phyloP scores from a whole-genome alignment of 768 basidiomycete species.

The Kwoniella heveanensis region DNA sequence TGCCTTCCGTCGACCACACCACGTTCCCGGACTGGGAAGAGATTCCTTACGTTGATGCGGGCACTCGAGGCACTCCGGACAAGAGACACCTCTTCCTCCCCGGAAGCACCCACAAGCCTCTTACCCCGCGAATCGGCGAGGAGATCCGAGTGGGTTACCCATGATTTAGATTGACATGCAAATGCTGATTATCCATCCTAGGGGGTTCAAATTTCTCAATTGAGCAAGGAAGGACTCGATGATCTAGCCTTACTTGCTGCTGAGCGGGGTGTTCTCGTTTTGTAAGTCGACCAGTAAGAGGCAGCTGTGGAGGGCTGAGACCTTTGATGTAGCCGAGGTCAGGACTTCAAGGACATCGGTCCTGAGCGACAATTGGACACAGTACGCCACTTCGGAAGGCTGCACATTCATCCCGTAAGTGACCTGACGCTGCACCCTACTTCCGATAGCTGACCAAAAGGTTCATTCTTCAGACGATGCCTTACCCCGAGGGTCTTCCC shows the following conservation, averaged over 20 bases:
- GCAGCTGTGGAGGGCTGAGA: not conserved
- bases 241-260: conserved; percentile 23
- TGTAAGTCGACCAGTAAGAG: conserved; percentile 3
- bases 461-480: not conserved
- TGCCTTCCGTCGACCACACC: conserved; percentile 23
- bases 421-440: too few species aligned
- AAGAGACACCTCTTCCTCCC: conserved; percentile 5
- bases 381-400: conserved; percentile 22
- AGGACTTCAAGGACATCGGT: conserved; percentile 21
- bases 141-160: not conserved
- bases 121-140: conserved; percentile 24
- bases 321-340: conserved; percentile 1
- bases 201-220: conserved; percentile 15
- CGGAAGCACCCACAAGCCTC: not conserved
- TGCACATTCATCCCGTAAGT: conserved; percentile 22
- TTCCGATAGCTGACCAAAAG: too few species aligned
- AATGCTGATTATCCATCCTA: not conserved
- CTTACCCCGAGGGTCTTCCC: conserved; percentile 7
- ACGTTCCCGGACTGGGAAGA: conserved; percentile 33
- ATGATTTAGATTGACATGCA: too few species aligned
- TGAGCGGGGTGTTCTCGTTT: conserved; percentile 22
- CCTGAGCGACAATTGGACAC: conserved; percentile 23
- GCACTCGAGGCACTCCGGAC: conserved; percentile 4
- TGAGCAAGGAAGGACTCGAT: conserved; percentile 18
- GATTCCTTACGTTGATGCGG: conserved; percentile 2